Evolutionary conservation across 2,329 filamentous ascomycete species (phyloP), one percentile per base, ranked within the genome.

Genomic region (Trichophyton equinum): DNA sequence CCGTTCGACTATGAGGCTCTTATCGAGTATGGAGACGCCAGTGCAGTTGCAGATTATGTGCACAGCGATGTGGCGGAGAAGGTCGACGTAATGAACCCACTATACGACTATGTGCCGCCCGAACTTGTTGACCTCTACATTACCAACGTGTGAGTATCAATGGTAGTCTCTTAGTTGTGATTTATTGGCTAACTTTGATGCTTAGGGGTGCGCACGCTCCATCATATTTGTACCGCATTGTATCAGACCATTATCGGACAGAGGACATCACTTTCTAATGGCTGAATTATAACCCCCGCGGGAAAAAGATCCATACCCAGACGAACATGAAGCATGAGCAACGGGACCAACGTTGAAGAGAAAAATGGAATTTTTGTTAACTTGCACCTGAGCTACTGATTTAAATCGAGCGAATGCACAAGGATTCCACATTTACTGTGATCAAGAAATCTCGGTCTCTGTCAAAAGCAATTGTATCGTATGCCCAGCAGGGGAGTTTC

Each of bases 21-120:
- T 63, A 88, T 96, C 62, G 92, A 96, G 75, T 90, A 90, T 76
- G 92, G 90, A 15, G 85, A 91, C 71, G 84, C 91, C 1, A 85
- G 86, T 60, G 86, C 82, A 65, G 86, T 90, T 61, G 83, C 94
- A 49, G 81, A 80, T 44, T 96, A 89, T 70, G 83, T 88, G 20
- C 87, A 96, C 64, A 91, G 89, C 4, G 80, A 85, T 44, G 81
- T 96, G 67, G 85, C 95, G 58, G 85, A 89, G 53, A 83, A 85
- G 64, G 82, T 94, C 57, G 86, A 89, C 67, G 83, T 95, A 8
- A 84, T 86, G 65, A 91, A 87, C 68, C 89, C 89, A 9, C 75
- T 91, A 20, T 91, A 87, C 59, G 91, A 96, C 72, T 89, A 91
- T 70, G 84, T 96, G 15, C 84, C 87, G 7, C 83, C 87, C 0